These are phyloP conservation scores for Sanghuangporus baumii DNA, from an alignment of 1,284 basidiomycete species.

Conservation along the genomic window DNA sequence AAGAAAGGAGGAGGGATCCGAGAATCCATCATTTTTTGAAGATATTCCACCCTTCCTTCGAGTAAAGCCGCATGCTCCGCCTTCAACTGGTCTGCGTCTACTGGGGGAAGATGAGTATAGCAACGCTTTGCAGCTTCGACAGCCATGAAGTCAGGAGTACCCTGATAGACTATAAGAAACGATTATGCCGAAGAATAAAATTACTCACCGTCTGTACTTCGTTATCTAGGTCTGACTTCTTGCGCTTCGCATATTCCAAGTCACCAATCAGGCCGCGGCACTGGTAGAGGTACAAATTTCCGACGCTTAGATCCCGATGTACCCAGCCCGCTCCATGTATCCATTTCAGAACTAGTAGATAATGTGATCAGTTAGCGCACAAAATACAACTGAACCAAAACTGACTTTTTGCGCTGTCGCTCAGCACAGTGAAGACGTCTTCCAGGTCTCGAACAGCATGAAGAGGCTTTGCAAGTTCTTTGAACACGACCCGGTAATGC, in stretches of 20 bases:
- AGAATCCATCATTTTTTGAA: background rate
- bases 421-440: background rate
- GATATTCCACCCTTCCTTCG: background rate
- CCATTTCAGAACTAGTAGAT: background rate
- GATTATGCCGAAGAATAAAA: background rate
- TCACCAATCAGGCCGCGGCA: background rate
- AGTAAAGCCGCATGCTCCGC: no score
- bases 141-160: slow-evolving; percentile 5
- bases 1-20: background rate
- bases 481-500: slow-evolving; percentile 3
- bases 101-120: no score
- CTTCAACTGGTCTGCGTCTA: no score
- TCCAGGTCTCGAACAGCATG: background rate
- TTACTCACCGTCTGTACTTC: background rate
- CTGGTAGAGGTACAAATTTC: background rate
- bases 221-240: background rate
- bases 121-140: background rate
- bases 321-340: background rate
- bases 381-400: background rate
- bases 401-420: background rate
- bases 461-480: background rate
- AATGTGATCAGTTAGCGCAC: background rate
- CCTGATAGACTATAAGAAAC: background rate
- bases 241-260: slow-evolving; percentile 3
- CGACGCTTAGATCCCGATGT: background rate